Evolutionary conservation across 2,329 filamentous ascomycete genomes (phyloP), one percentile per base, ranked within the genome.

Genomic region (Pseudogymnoascus sp.): DNA sequence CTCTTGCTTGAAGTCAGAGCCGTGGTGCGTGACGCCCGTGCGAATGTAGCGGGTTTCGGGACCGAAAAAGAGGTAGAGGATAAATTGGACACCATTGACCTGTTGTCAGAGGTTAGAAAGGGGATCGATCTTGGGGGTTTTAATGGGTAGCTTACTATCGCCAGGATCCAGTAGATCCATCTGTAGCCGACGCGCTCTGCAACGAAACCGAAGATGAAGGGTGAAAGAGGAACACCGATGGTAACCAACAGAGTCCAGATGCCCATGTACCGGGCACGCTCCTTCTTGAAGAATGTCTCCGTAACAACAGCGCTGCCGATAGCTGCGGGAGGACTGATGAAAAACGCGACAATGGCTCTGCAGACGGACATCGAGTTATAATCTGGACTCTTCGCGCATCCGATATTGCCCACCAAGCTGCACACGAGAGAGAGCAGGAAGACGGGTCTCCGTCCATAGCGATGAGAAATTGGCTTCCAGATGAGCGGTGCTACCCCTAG

Each of bases 41-140:
- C 75, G 74, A 14, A 81, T 70, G 68, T 83, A 85, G 28, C 78
- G 77, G 1, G 82, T 83, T 67, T 85, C 82, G 0, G 78, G 77
- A 1, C 78, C 77, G 22, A 83, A 65, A 68, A 84, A 79, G 61
- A 84, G 68, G 68, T 84, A 85, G 18, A 80, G 68, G 58, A 84
- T 69, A 63, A 85, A 77, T 64, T 85, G 82, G 5, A 75, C 76
- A 57, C 75, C 80, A 62, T 85, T 85, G 66, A 77, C 78, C 78
- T 81, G 59, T 32, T 20, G 18, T 9, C 16, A 60, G 59, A 62
- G 57, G 62, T 57, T 58, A 57, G 57, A n/a, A 39, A 2, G 20
- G 57, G 32, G n/a, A 20, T 20, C 2, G n/a, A n/a, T n/a, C n/a
- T n/a, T 30, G 7, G 14, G 34, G 2, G n/a, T 16, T 9, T 30